Conservation (phyloP, 768 basidiomycete genomes). For the Tulasnella calospora region DNA sequence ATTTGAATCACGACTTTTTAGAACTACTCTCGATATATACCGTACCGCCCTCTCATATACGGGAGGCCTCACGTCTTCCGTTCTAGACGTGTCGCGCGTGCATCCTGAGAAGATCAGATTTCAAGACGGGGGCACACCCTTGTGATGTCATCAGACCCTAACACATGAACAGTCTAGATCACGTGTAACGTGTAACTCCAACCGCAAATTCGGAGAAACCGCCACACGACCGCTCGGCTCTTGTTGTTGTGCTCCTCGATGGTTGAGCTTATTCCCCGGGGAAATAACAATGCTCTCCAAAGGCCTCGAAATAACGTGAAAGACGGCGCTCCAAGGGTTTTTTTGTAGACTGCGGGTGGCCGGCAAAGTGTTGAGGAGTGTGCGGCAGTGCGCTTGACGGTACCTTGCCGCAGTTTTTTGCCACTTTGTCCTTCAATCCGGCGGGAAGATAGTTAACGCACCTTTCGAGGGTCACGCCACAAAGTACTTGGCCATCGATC, state of each 20-base stretch:
- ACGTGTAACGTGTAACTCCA: not conserved
- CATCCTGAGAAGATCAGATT: not conserved
- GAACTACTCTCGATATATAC: not conserved
- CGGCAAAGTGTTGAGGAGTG: no score
- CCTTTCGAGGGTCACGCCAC: no score
- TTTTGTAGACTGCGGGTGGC: no score
- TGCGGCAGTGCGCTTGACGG: no score
- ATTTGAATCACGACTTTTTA: not conserved
- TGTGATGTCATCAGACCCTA: not conserved
- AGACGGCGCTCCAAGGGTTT: no score
- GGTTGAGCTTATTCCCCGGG: no score
- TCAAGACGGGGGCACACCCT: not conserved
- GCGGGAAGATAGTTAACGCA: not conserved
- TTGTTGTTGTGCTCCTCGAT: no score
- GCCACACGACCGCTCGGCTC: not conserved
- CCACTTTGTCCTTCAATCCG: no score
- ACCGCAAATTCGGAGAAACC: not conserved
- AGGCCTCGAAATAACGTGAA: no score
- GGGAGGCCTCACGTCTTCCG: no score
- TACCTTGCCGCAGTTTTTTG: not conserved
- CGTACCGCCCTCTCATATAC: not conserved
- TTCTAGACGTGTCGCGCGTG: not conserved
- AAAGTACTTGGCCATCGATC: no score
- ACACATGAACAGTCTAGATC: not conserved
- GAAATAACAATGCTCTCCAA: no score